Percentiles rank a stretch among this genome's conserved stretches.
Conservation (phyloP, 768 basidiomycete genomes). For the Asterophora lycoperdoides region DNA sequence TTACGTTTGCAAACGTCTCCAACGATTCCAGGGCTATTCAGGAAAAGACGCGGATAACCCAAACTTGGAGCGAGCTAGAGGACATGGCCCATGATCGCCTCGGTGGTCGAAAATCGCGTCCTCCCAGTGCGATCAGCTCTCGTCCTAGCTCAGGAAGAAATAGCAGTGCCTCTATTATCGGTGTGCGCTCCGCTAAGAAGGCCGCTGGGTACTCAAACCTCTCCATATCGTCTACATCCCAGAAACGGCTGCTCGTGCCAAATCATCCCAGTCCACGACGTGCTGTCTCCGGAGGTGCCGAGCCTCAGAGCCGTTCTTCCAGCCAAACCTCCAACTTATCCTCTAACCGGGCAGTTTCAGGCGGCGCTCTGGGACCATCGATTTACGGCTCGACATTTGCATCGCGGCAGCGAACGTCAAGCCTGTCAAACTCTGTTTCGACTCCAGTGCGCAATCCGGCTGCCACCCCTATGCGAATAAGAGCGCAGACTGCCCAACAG, state of each 20-base stretch:
- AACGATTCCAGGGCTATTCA: conserved; percentile 57
- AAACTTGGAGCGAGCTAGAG: conserved; percentile 77
- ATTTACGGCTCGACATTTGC: conserved; percentile 67
- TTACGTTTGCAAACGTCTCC: conserved; percentile 36
- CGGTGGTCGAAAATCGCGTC: conserved; percentile 56
- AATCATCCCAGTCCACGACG: conserved; percentile 44
- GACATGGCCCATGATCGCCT: conserved; percentile 77
- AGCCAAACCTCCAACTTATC: conserved; percentile 58
- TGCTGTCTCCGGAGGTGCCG: conserved; percentile 41
- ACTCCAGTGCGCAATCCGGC: conserved; percentile 32
- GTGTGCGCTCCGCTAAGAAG: conserved; percentile 26
- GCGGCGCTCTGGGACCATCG: conserved; percentile 44
- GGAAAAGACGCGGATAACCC: conserved; percentile 64
- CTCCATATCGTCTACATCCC: conserved; percentile 34
- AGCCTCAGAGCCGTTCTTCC: conserved; percentile 43
- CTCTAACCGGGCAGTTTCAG: conserved; percentile 64
- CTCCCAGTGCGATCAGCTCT: conserved; percentile 60
- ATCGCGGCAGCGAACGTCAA: conserved; percentile 79
- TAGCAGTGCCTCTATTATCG: conserved; percentile 45
- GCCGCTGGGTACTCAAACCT: conserved; percentile 35
- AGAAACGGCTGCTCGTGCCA: conserved; percentile 45
- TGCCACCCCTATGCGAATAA: conserved; percentile 34
- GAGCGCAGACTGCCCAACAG: conserved; percentile 33
- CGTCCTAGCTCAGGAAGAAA: conserved; percentile 54
- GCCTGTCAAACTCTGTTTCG: conserved; percentile 42